phyloP scores from a whole-genome alignment of 352 stramenopile genomes.

The Elongisporangium undulatum region DNA sequence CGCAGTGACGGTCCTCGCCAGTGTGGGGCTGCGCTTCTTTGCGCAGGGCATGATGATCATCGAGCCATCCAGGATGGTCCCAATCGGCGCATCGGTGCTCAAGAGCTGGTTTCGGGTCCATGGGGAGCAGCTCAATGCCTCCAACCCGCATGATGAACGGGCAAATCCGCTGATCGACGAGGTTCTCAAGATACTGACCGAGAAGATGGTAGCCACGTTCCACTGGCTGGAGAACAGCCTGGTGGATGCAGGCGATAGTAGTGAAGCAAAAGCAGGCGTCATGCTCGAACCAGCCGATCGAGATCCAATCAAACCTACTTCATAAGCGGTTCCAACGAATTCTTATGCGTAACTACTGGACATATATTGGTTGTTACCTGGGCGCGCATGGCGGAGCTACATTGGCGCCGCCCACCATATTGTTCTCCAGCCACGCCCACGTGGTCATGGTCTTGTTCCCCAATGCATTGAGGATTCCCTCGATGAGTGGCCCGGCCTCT shows the following conservation, averaged over 20 bases:
- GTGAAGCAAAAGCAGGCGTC: too few relatives aligned
- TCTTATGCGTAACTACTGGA: too few relatives aligned
- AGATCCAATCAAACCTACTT: too few relatives aligned
- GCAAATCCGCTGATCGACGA: background rate
- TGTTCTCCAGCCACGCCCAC: background rate
- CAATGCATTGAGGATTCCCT: background rate
- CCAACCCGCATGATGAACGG: background rate
- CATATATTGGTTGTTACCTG: background rate
- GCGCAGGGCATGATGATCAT: background rate
- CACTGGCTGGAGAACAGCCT: background rate
- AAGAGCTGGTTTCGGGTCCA: background rate
- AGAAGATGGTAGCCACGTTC: background rate
- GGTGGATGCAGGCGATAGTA: background rate
- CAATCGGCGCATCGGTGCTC: background rate
- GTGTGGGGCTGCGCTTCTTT: background rate
- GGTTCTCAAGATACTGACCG: background rate
- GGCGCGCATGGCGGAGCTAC: background rate
- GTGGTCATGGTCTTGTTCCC: background rate
- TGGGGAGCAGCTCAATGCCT: background rate
- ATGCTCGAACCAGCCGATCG: too few relatives aligned
- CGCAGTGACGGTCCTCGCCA: background rate
- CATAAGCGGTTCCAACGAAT: too few relatives aligned
- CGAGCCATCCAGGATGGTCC: background rate
- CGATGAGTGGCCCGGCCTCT: background rate
- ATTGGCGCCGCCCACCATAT: background rate